Evolutionary conservation across 495 filamentous ascomycete genomes (phyloP), one percentile per base, ranked within the genome.

Genomic region (Rusavskia elegans): DNA sequence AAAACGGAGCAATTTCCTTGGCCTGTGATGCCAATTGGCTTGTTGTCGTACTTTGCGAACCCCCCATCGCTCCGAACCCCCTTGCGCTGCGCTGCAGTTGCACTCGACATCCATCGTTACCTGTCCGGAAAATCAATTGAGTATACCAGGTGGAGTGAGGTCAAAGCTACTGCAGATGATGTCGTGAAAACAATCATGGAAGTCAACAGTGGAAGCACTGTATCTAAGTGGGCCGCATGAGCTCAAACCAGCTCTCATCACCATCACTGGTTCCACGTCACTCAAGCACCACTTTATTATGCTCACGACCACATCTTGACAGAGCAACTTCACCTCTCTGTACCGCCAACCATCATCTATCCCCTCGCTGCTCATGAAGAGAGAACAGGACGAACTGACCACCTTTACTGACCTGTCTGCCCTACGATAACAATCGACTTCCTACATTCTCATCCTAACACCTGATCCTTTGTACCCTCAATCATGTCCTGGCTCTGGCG

Each of bases 401-500:
- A 25, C 44, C 23, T 46, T 2, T 11, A 16, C 19, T 8, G 23
- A 42, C 20, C n/a, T 42, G 7, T 17, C 14, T 14, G 14, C 39
- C n/a, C 39, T 21, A 42, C 39, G 20, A 5, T 11, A 9, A 17
- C 10, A 5, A 1, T 42, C 39, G 2, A 17, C n/a, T 6, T 9
- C 20, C 39, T 9, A 19, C 5, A 1, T 19, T 11, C 39, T 19
- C 39, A 11, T 21, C n/a, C n/a, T 14, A 11, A 19, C 3, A 17
- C 39, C 39, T 11, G 7, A 42, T 42, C 4, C 20, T 42, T 42
- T 35, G 13, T 10, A 27, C 7, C 39, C 39, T 42, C 21, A 10
- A n/a, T 29, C 9, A 53, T 53, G 50, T 53, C 59, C 40, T 77
- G 74, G 74, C 66, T 77, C 60, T 76, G 67, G 59, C 68, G 74